phyloP scores from a whole-genome alignment of 2,329 filamentous ascomycete genomes.

The Magnaporthiopsis incrustans region DNA sequence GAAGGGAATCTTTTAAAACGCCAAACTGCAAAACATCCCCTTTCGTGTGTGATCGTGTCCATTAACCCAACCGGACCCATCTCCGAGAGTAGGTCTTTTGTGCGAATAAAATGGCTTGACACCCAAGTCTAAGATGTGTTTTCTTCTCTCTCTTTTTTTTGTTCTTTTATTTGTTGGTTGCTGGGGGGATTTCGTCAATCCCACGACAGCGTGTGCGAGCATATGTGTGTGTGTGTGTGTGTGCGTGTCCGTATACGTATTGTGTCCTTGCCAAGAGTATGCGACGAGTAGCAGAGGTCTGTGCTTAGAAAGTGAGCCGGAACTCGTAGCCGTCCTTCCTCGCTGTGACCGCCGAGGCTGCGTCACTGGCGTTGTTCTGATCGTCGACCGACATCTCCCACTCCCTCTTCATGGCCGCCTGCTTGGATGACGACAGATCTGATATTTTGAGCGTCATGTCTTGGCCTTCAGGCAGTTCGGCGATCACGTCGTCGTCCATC shows the following conservation, averaged over 20 bases:
- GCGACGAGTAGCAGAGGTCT: background rate
- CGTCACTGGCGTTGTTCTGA: conserved; percentile 26
- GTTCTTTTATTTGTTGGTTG: background rate
- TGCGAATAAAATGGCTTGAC: background rate
- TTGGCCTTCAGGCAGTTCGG: conserved; percentile 78
- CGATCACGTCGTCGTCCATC: conserved; percentile 83
- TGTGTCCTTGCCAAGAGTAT: background rate
- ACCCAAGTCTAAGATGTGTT: background rate
- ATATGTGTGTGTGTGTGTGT: background rate
- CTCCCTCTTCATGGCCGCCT: conserved; percentile 40
- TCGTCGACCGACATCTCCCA: conserved; percentile 55
- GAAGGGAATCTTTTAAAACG: background rate
- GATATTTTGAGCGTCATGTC: conserved; percentile 73
- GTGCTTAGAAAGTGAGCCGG: conserved; percentile 35
- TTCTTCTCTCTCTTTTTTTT: background rate
- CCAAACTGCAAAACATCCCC: conserved; percentile 3
- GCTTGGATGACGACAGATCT: conserved; percentile 24
- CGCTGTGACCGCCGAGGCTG: conserved; percentile 21
- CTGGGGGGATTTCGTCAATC: background rate
- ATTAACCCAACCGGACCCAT: conserved; percentile 8
- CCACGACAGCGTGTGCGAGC: background rate
- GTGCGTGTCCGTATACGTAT: background rate
- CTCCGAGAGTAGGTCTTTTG: conserved; percentile 1
- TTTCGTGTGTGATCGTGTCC: conserved; percentile 2
- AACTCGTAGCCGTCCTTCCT: conserved; percentile 32